Percentiles rank a stretch among this genome's conserved stretches.
phyloP scores from a whole-genome alignment of 2,329 filamentous ascomycete species.

The Epichloe gansuensis region DNA sequence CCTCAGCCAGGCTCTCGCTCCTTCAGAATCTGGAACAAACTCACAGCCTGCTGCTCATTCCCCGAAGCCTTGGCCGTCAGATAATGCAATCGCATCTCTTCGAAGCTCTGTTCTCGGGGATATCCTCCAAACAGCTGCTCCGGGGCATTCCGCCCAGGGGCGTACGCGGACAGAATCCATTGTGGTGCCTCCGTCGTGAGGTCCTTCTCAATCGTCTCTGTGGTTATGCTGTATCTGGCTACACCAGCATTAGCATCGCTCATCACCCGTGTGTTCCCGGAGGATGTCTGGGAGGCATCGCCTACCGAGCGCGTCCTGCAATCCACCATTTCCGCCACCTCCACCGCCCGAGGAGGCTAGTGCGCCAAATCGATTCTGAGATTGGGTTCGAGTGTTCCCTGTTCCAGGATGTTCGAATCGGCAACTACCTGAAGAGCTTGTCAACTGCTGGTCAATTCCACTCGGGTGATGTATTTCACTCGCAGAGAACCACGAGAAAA shows the following conservation, averaged over 20 bases:
- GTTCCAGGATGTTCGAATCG: slow-evolving; percentile 39
- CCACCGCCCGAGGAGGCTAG: slow-evolving; percentile 19
- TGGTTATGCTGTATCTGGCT: slow-evolving; percentile 39
- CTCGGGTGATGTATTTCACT: background rate
- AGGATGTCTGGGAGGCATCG: background rate
- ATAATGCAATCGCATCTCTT: slow-evolving; percentile 75
- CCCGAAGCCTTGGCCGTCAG: slow-evolving; percentile 45
- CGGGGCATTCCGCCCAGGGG: slow-evolving; percentile 62
- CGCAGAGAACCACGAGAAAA: background rate
- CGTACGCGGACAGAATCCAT: slow-evolving; percentile 83
- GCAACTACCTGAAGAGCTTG: slow-evolving; percentile 31
- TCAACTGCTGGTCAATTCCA: background rate
- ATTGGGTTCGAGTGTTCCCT: slow-evolving; percentile 21
- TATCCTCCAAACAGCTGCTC: slow-evolving; percentile 73
- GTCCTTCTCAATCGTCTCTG: slow-evolving; percentile 50
- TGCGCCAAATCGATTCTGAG: slow-evolving; percentile 45
- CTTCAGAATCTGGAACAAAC: slow-evolving; percentile 10
- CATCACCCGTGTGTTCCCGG: background rate
- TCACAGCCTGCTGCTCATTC: slow-evolving; percentile 41
- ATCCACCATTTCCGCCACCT: slow-evolving; percentile 15
- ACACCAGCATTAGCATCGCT: slow-evolving; percentile 3
- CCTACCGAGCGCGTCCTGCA: slow-evolving; percentile 13
- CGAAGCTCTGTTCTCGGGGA: slow-evolving; percentile 70
- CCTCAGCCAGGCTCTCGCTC: slow-evolving; percentile 1
- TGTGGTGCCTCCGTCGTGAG: slow-evolving; percentile 57